These are phyloP conservation scores for Somion occarium DNA, from an alignment of 1,284 basidiomycete genomes.

Conservation along the genomic window DNA sequence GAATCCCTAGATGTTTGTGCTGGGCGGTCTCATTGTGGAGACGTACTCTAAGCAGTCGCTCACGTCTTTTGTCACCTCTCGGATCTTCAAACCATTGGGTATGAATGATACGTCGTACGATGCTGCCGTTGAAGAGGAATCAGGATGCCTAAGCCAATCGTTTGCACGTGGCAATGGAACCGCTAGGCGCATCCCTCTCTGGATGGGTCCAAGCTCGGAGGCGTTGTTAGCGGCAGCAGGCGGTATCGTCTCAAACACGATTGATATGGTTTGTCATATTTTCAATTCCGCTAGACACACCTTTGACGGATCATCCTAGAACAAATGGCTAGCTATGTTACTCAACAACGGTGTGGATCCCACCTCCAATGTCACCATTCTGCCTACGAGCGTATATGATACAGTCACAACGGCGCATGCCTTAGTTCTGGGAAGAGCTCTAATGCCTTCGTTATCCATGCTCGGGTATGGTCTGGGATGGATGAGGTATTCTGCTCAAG, in stretches of 20 bases:
- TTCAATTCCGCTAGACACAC: not conserved
- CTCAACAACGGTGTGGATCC: slow-evolving; percentile 40
- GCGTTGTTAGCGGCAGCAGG: slow-evolving; percentile 34
- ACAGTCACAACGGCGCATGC: slow-evolving; percentile 32
- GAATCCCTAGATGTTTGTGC: slow-evolving; percentile 29
- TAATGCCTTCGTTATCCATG: slow-evolving; percentile 13
- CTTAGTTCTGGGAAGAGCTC: no score
- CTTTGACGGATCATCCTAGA: slow-evolving; percentile 20
- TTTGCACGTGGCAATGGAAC: slow-evolving; percentile 12
- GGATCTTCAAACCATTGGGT: slow-evolving; percentile 38
- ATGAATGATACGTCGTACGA: slow-evolving; percentile 43
- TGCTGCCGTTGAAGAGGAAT: slow-evolving; percentile 29
- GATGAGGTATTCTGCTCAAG: slow-evolving; percentile 32
- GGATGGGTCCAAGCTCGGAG: slow-evolving; percentile 11
- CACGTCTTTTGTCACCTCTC: slow-evolving; percentile 34
- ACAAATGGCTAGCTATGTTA: slow-evolving; percentile 39
- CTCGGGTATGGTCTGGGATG: slow-evolving; percentile 40
- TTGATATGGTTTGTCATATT: slow-evolving; percentile 19
- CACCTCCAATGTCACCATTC: slow-evolving; percentile 32
- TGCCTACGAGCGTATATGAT: slow-evolving; percentile 34
- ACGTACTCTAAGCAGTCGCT: slow-evolving; percentile 27
- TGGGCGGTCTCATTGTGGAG: slow-evolving; percentile 25
- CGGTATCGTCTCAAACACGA: slow-evolving; percentile 32
- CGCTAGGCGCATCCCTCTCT: slow-evolving; percentile 18
- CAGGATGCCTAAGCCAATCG: slow-evolving; percentile 31